Percentiles rank a stretch among this genome's conserved stretches.
These are phyloP conservation scores for Trypanosoma melophagium DNA, from an alignment of 208 protist species.

Conservation along the genomic window DNA sequence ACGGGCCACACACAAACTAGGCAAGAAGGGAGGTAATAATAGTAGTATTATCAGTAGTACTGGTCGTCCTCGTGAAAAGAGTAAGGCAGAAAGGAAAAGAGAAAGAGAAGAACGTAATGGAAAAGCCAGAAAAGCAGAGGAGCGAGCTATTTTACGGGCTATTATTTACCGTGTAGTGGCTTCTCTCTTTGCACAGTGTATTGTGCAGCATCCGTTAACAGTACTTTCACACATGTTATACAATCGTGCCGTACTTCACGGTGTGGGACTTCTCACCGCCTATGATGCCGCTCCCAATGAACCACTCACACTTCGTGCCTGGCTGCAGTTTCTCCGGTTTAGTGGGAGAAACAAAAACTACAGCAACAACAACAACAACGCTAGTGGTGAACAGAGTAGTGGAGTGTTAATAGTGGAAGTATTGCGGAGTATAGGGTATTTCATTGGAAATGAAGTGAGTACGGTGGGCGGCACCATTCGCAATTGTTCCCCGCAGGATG, in stretches of 20 bases:
- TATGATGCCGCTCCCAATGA: conserved; percentile 40
- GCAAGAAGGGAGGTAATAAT: not conserved
- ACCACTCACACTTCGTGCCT: conserved; percentile 3
- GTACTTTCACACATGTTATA: conserved; percentile 70
- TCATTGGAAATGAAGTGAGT: conserved; percentile 43
- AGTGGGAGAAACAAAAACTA: not conserved
- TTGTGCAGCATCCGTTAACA: conserved; percentile 70
- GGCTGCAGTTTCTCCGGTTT: conserved; percentile 8
- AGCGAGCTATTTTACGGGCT: conserved; percentile 52
- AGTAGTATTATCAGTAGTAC: not conserved
- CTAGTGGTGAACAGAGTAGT: conserved; percentile 14
- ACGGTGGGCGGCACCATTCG: conserved; percentile 40
- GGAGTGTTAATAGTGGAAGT: conserved; percentile 40
- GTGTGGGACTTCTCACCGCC: conserved; percentile 43
- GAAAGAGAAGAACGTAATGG: conserved; percentile 18
- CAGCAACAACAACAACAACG: not conserved
- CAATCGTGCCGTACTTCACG: conserved; percentile 68
- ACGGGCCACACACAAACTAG: too few species aligned
- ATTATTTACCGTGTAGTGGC: conserved; percentile 75
- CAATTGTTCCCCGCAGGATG: conserved; percentile 41
- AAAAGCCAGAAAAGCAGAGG: conserved; percentile 29
- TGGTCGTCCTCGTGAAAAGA: not conserved
- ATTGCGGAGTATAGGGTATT: conserved; percentile 42
- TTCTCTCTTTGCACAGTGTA: conserved; percentile 54
- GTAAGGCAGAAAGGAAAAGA: not conserved